A percentile compares a stretch with the other conserved stretches of the same genome.
Conservation (phyloP, 2,329 filamentous ascomycete species). For the Colletotrichum sojae region DNA sequence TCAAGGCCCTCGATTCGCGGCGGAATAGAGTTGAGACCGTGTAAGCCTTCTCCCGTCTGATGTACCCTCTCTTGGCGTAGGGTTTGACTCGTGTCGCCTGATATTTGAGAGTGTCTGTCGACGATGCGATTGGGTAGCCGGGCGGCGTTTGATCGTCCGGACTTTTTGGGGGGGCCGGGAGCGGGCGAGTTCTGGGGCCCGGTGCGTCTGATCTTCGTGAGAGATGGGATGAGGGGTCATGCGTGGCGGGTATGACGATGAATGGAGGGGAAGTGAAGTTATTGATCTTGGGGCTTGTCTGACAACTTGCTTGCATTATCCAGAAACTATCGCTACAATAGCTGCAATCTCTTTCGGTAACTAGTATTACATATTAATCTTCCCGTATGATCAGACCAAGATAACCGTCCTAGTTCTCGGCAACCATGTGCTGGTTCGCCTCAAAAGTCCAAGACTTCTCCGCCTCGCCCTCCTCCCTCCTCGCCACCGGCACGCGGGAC, state of each 20-base stretch:
- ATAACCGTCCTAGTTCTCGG: not conserved
- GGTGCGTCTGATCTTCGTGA: slow-evolving; percentile 15
- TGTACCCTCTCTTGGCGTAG: not conserved
- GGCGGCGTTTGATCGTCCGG: slow-evolving; percentile 13
- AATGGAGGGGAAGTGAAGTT: not conserved
- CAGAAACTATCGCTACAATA: no score
- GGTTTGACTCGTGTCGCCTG: not conserved
- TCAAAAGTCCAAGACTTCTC: not conserved
- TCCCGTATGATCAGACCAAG: not conserved
- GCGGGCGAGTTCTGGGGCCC: not conserved
- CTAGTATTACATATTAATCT: slow-evolving; percentile 8
- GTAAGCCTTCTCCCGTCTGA: not conserved
- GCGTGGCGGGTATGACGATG: not conserved
- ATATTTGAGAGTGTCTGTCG: not conserved
- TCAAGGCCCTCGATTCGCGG: not conserved
- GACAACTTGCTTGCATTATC: no score
- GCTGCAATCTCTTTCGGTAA: not conserved
- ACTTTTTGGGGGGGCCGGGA: not conserved
- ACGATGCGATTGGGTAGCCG: slow-evolving; percentile 13
- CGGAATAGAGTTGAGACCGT: not conserved
- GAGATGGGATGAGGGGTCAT: slow-evolving; percentile 6
- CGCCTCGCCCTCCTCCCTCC: not conserved
- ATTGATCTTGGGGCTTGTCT: not conserved
- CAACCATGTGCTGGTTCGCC: slow-evolving; percentile 11
- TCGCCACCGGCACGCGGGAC: not conserved